Base-by-base conservation (phyloP, 495 filamentous ascomycete species). In the Bathelium albidoporum region DNA sequence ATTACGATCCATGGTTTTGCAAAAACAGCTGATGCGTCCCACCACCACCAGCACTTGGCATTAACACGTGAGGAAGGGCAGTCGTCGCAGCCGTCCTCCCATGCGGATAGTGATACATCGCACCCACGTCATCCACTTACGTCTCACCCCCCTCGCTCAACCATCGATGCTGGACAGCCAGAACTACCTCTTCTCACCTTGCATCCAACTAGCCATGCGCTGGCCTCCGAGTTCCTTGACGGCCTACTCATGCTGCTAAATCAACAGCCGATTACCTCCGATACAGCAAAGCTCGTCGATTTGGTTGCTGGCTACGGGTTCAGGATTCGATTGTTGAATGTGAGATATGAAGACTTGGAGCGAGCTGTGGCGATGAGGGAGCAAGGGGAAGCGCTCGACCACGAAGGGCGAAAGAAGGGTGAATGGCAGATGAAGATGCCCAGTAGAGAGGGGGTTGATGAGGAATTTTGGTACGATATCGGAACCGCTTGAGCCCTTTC, bases 201-300 rank as follows among this genome's bases (percentile, higher is more conserved):
- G n/a, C 83, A 89, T 64, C 91, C 95, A 3, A 78, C 85, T 53
- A 87, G 86, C 32, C 89, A 94, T 68, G 89, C 84, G 64, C 72
- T 92, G 26, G 95, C 94, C 12, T 92, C 92, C 1, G 95, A 99
- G 74, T 99, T 94, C 94, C 77, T 97, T 0, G 95, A 99, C 72
- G 95, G 95, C 1, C 75, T 99, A 59, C 83, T 97, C 28, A 95
- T 99, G 91, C 77, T 99, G 44, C 80, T 99, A 32, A 90, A 91
- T 71, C 94, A 99, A 72, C 85, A 91, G 45, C 94, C 94, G 12
- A 96, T 99, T 73, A 99, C 95, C n/a, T 81, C 89, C 24, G 93
- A 97, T 74, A 97, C 94, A 5, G 89, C 84, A 68, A 94, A 92
- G 72, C 77, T 97, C 59, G 87, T 96, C 61, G 83, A 86, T 41